A percentile compares a stretch with the other conserved stretches of the same genome.
Evolutionary conservation across 2,329 filamentous ascomycete genomes (phyloP).

Genomic region (Hymenoscyphus fraxineus): DNA sequence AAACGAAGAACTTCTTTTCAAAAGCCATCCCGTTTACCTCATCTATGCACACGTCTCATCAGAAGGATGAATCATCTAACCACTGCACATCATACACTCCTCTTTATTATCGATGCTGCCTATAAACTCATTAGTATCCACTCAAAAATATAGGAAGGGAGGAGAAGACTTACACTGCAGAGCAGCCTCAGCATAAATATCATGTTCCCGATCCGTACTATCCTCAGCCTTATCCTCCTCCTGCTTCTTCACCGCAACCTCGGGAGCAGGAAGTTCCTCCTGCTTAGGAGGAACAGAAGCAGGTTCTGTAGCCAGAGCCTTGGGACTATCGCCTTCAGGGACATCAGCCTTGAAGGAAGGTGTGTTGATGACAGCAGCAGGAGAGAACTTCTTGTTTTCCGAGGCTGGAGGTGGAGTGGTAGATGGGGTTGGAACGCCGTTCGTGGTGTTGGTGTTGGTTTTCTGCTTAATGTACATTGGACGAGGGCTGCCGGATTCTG

Average conservation of each 20-base stretch:
- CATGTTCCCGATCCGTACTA: constrained; percentile 71
- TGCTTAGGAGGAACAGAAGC: constrained; percentile 52
- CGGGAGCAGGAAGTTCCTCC: constrained; percentile 61
- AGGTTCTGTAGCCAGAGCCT: constrained; percentile 71
- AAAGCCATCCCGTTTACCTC: not conserved
- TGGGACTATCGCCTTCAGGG: constrained; percentile 74
- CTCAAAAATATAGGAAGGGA: constrained; percentile 7
- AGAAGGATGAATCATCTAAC: constrained; percentile 45
- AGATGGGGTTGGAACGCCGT: constrained; percentile 66
- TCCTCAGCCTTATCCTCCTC: constrained; percentile 70
- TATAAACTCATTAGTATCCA: constrained; percentile 39
- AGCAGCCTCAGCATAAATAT: constrained; percentile 93
- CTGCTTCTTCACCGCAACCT: constrained; percentile 54
- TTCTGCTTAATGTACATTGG: constrained; percentile 61
- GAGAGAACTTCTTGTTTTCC: constrained; percentile 37
- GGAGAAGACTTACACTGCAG: constrained; percentile 68
- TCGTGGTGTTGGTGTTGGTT: constrained; percentile 41
- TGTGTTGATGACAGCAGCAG: constrained; percentile 55
- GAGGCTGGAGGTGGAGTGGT: constrained; percentile 58
- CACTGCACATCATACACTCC: constrained; percentile 94
- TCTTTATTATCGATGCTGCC: constrained; percentile 97
- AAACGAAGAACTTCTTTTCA: not conserved
- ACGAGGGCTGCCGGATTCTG: constrained; percentile 60
- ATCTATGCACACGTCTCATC: not conserved
- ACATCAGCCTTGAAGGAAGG: constrained; percentile 73